Conservation (phyloP, 2,329 filamentous ascomycete species). For the Ceratocystiopsis brevicomis region DNA sequence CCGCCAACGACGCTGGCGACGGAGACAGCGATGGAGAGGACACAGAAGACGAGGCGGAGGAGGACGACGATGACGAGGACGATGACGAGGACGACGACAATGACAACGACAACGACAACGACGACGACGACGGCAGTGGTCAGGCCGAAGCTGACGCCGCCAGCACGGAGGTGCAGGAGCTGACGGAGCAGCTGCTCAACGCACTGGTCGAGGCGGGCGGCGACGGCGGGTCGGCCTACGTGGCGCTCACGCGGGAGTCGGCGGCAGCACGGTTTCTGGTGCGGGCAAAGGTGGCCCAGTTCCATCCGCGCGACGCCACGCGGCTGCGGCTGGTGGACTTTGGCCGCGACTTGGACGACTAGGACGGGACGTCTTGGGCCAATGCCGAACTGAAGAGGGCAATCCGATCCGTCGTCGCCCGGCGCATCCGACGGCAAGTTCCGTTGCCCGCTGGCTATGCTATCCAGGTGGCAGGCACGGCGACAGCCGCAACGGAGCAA, state of each 20-base stretch:
- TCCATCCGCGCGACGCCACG: slow-evolving; percentile 44
- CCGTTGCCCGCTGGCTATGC: too few species aligned
- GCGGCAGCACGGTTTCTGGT: slow-evolving; percentile 45
- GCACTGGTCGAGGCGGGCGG: slow-evolving; percentile 33
- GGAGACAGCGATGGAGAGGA: background rate
- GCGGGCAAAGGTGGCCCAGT: slow-evolving; percentile 45
- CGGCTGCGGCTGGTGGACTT: slow-evolving; percentile 43
- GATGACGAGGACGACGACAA: background rate
- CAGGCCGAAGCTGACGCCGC: slow-evolving; percentile 31
- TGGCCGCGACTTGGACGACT: slow-evolving; percentile 42
- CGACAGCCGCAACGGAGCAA: too few species aligned
- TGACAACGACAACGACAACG: background rate
- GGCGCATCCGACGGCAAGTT: too few species aligned
- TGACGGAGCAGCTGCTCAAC: slow-evolving; percentile 43
- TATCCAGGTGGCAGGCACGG: too few species aligned
- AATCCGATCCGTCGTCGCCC: too few species aligned
- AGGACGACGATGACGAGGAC: background rate
- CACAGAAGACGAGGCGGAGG: too few species aligned
- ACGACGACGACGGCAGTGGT: slow-evolving; percentile 14
- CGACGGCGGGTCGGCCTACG: slow-evolving; percentile 36
- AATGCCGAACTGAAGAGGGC: too few species aligned
- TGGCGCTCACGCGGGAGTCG: slow-evolving; percentile 38
- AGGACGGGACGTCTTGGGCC: slow-evolving; percentile 4
- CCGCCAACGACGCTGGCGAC: background rate
- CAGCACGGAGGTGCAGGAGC: slow-evolving; percentile 35